Conservation (phyloP, 2,329 filamentous ascomycete species). For the Exophiala xenobiotica region DNA sequence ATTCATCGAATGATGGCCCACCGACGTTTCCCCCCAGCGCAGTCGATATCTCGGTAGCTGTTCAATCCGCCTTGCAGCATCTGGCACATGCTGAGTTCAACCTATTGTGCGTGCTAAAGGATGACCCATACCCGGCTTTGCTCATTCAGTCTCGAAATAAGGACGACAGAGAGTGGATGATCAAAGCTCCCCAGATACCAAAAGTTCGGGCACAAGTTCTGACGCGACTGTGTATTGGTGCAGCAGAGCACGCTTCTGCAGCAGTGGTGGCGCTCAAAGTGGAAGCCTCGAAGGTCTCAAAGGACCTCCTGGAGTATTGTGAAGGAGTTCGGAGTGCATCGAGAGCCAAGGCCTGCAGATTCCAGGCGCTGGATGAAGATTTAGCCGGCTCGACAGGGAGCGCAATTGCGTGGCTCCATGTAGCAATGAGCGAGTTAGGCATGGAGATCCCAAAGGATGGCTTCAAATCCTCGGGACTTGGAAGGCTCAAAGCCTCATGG, state of each 20-base stretch:
- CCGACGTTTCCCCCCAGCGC: conserved; percentile 26
- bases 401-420: conserved; percentile 82
- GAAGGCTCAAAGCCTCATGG: conserved; percentile 28
- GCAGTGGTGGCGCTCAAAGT: conserved; percentile 56
- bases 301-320: conserved; percentile 69
- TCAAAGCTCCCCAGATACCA: conserved; percentile 80
- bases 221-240: conserved; percentile 80
- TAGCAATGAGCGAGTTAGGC: conserved; percentile 60
- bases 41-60: conserved; percentile 48
- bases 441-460: conserved; percentile 29
- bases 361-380: conserved; percentile 88
- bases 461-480: conserved; percentile 29
- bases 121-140: conserved; percentile 85
- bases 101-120: conserved; percentile 83
- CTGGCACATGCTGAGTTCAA: conserved; percentile 85
- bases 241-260: conserved; percentile 80
- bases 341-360: conserved; percentile 81
- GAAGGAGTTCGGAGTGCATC: conserved; percentile 73
- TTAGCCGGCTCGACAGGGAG: conserved; percentile 75
- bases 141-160: conserved; percentile 80
- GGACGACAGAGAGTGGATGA: conserved; percentile 94
- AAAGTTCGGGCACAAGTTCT: conserved; percentile 87
- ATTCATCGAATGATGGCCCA: conserved; percentile 52
- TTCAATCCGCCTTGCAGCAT: conserved; percentile 44
- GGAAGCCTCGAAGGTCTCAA: conserved; percentile 56